Percentiles rank a stretch among this genome's conserved stretches.
These are phyloP conservation scores for Kodamaea suecica DNA, from an alignment of 1,139 yeast species.

Conservation along the genomic window DNA sequence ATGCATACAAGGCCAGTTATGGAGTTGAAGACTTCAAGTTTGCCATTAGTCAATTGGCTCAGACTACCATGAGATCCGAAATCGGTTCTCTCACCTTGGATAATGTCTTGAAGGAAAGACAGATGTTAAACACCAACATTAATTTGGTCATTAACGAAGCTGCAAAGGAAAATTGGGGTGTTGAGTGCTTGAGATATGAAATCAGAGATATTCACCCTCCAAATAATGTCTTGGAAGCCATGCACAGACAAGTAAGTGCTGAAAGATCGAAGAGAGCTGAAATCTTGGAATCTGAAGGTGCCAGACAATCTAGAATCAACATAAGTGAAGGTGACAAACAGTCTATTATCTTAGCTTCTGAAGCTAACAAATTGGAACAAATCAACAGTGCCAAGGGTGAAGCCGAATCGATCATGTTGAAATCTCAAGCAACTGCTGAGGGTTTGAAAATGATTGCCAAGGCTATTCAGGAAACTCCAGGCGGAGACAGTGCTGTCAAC, in stretches of 20 bases:
- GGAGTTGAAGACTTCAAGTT: slow-evolving; percentile 88
- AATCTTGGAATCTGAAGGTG: slow-evolving; percentile 83
- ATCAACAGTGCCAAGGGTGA: slow-evolving; percentile 70
- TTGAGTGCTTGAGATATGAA: slow-evolving; percentile 78
- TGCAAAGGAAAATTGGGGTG: slow-evolving; percentile 79
- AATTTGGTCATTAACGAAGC: slow-evolving; percentile 82
- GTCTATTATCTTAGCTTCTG: slow-evolving; percentile 66
- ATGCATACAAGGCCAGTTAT: slow-evolving; percentile 82
- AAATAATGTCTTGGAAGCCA: slow-evolving; percentile 78
- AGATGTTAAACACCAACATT: slow-evolving; percentile 66
- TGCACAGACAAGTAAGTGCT: slow-evolving; percentile 88
- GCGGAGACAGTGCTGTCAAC: slow-evolving; percentile 72
- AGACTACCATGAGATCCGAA: slow-evolving; percentile 87
- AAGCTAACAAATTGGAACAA: slow-evolving; percentile 60
- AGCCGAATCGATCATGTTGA: slow-evolving; percentile 62
- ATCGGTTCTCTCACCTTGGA: slow-evolving; percentile 81
- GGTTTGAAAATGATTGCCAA: slow-evolving; percentile 63
- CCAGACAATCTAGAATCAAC: slow-evolving; percentile 72
- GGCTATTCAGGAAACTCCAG: slow-evolving; percentile 66
- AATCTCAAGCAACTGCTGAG: slow-evolving; percentile 74
- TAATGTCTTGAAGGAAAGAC: slow-evolving; percentile 74
- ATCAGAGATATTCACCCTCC: slow-evolving; percentile 90
- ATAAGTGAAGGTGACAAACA: slow-evolving; percentile 80
- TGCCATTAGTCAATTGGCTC: slow-evolving; percentile 83
- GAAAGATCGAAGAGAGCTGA: slow-evolving; percentile 86